phyloP scores from a whole-genome alignment of 441 rosid genomes.

The Populus tomentosa region DNA sequence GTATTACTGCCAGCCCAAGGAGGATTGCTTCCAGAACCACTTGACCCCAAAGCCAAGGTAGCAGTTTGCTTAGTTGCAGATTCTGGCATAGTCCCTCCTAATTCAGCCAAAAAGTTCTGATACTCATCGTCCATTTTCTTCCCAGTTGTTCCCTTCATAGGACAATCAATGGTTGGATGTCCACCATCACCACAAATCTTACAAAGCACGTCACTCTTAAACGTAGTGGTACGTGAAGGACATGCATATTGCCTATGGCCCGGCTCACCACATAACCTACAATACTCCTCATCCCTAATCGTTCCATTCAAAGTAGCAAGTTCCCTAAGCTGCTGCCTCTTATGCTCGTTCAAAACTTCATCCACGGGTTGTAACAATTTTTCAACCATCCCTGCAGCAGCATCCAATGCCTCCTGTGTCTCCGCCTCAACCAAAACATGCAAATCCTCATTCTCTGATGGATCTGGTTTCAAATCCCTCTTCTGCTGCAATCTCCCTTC shows the following conservation, averaged over 20 bases:
- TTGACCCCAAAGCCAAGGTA: conserved; percentile 63
- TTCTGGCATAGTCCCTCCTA: conserved; percentile 89
- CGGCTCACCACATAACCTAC: conserved; percentile 90
- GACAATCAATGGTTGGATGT: conserved; percentile 96
- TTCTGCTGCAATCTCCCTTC: conserved; percentile 95
- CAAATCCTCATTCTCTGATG: conserved; percentile 88
- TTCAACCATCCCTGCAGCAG: conserved; percentile 96
- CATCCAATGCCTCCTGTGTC: conserved; percentile 79
- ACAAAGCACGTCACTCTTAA: conserved; percentile 94
- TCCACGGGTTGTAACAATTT: conserved; percentile 96
- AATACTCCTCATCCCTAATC: conserved; percentile 90
- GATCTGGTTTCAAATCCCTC: conserved; percentile 89
- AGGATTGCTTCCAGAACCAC: conserved; percentile 71
- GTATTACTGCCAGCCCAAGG: conserved; percentile 76
- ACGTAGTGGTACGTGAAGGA: conserved; percentile 82
- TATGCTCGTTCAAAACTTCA: conserved; percentile 94
- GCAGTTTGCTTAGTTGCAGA: conserved; percentile 66
- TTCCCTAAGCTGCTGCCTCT: conserved; percentile 96
- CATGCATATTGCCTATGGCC: conserved; percentile 89
- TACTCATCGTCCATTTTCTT: conserved; percentile 99
- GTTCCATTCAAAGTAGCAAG: conserved; percentile 96
- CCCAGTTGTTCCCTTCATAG: conserved; percentile 86
- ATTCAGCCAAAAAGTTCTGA: conserved; percentile 88
- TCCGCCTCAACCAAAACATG: conserved; percentile 98
- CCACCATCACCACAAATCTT: conserved; percentile 99